Evolutionary conservation across 441 rosid genomes (phyloP).

Genomic region (Euphorbia schlechtendalii): DNA sequence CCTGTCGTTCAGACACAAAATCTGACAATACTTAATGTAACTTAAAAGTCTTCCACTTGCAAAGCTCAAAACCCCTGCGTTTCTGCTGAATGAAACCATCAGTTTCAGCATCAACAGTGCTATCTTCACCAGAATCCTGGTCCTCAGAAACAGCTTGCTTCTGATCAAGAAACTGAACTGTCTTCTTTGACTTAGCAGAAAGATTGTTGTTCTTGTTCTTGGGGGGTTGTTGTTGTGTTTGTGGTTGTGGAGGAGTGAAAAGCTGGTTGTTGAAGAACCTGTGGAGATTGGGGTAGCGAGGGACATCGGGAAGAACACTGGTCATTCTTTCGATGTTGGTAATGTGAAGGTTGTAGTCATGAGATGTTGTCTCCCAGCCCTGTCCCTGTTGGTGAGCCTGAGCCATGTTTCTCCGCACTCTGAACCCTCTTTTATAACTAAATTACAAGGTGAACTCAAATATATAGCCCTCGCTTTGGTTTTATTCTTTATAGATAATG

Average conservation of each 20-base stretch:
- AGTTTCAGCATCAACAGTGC: slow-evolving; percentile 22
- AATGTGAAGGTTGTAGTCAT: slow-evolving; percentile 34
- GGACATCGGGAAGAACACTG: slow-evolving; percentile 21
- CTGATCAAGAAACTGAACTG: slow-evolving; percentile 29
- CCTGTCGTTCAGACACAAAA: slow-evolving; percentile 10
- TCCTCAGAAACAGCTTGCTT: slow-evolving; percentile 16
- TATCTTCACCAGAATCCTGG: slow-evolving; percentile 12
- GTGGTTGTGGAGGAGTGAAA: not conserved
- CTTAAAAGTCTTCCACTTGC: slow-evolving; percentile 53
- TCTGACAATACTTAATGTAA: slow-evolving; percentile 5
- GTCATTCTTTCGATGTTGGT: slow-evolving; percentile 24
- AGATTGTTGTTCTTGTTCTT: not conserved
- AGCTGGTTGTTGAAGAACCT: slow-evolving; percentile 25
- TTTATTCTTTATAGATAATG: slow-evolving; percentile 25
- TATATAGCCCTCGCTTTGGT: slow-evolving; percentile 25
- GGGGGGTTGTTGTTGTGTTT: not conserved
- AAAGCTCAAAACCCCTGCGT: slow-evolving; percentile 34
- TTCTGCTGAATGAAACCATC: slow-evolving; percentile 32
- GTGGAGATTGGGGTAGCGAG: slow-evolving; percentile 36
- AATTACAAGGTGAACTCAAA: slow-evolving; percentile 1
- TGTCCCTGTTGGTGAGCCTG: slow-evolving; percentile 12
- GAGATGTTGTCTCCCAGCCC: slow-evolving; percentile 25
- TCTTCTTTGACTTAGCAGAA: slow-evolving; percentile 26
- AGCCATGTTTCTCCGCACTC: slow-evolving; percentile 9
- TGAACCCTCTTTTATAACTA: slow-evolving; percentile 4